Evolutionary conservation across 768 basidiomycete genomes (phyloP), one percentile per base, ranked within the genome.

Genomic region (Leccinum variicolor): DNA sequence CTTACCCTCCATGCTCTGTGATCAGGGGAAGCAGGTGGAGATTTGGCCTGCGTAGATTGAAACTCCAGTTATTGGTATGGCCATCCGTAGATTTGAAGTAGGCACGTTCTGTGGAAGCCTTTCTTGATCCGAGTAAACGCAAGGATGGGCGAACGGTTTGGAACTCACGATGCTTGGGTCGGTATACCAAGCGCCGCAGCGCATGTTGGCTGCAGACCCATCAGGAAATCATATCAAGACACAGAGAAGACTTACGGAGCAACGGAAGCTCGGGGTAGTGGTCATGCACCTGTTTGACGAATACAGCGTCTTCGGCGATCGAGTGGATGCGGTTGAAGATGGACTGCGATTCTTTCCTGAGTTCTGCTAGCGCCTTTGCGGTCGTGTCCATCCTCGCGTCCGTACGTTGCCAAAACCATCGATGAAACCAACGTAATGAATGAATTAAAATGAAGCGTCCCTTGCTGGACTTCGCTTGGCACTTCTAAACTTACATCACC

Each of bases 1-100:
- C 81, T 31, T 58, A 93, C 92, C 93, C 91, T 13, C 77, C 72
- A 17, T 79, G 70, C 28, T 81, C 60, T 10, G 73, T 69, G 21
- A 89, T 78, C 25, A 86, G 61, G 1, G 84, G 75, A 6, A 97
- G 72, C 0, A 98, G 73, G 54, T 90, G 89, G 19, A 97, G 76
- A 66, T 98, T 98, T 0, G 94, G 84, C 19, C 96, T 78, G 26
- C 91, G 79, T 8, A 95, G 74, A 65, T 86, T 92, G 74, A 95
- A 94, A 64, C 80, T 77, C 92, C 93, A 96, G 67, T 90, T 88
- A 47, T 83, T 81, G 58, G 81, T 86, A 65, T 95, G 93, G 0
- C 93, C 94, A 64, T 95, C 92, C 0, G 91, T 94, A 0, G 92
- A 93, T 66, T 96, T 96, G 81, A 91, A 98, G 76, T 93, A 98